Evolutionary conservation across 108 stramenopile species (phyloP).

Genomic region (Epithemia pelagica): DNA sequence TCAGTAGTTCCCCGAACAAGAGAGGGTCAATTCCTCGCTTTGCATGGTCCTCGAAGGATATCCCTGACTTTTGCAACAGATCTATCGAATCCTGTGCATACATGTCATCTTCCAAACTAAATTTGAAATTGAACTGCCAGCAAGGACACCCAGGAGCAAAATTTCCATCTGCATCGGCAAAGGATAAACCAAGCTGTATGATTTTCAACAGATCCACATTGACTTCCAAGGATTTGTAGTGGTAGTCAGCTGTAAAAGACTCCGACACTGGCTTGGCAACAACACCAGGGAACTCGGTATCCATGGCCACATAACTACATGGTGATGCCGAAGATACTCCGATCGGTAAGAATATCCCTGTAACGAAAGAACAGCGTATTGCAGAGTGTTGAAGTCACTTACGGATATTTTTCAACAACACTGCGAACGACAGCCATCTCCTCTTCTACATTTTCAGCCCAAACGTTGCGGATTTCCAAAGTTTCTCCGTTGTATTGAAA

Average conservation of each 20-base stretch:
- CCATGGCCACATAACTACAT: conserved; percentile 91
- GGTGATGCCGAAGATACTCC: background rate
- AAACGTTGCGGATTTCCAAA: conserved; percentile 88
- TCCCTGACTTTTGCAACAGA: conserved; percentile 88
- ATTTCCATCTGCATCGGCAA: conserved; percentile 93
- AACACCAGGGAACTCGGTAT: conserved; percentile 98
- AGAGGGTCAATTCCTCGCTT: conserved; percentile 89
- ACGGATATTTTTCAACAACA: conserved; percentile 86
- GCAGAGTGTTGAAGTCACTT: background rate
- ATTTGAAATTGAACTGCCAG: conserved; percentile 99
- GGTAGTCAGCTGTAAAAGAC: conserved; percentile 85
- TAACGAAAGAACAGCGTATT: background rate
- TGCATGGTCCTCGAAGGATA: conserved; percentile 92
- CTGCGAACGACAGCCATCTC: conserved; percentile 92
- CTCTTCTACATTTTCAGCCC: conserved; percentile 88
- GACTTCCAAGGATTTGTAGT: conserved; percentile 96
- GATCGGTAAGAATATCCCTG: too few relatives aligned
- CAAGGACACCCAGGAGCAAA: conserved; percentile 87
- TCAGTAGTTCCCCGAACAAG: conserved; percentile 94
- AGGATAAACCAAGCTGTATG: conserved; percentile 94
- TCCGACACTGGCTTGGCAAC: conserved; percentile 97
- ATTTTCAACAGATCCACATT: conserved; percentile 98
- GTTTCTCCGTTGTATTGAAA: conserved; percentile 53
- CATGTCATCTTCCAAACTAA: conserved; percentile 93
- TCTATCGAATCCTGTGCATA: conserved; percentile 98